A percentile compares a stretch with the other conserved stretches of the same genome.
phyloP scores from a whole-genome alignment of 2,329 filamentous ascomycete genomes.

The Madurella fahalii region DNA sequence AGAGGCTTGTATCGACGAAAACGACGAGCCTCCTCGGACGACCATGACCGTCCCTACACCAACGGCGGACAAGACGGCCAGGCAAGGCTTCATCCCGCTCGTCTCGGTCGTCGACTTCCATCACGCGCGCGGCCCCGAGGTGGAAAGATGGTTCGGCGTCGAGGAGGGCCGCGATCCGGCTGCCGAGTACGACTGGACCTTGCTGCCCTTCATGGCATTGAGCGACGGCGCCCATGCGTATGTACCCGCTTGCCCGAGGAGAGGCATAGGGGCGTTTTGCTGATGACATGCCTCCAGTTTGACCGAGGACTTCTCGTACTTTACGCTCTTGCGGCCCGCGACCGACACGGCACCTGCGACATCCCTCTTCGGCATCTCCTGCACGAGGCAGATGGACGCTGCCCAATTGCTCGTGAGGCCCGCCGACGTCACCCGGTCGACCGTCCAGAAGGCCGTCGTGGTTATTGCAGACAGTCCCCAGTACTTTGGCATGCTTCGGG shows the following conservation, averaged over 20 bases:
- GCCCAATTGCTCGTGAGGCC: constrained; percentile 72
- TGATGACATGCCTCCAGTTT: constrained; percentile 47
- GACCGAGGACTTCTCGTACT: constrained; percentile 97
- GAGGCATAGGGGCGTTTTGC: not conserved
- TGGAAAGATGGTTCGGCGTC: constrained; percentile 84
- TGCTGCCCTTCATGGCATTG: constrained; percentile 91
- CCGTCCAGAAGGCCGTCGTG: constrained; percentile 96
- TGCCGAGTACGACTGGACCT: constrained; percentile 78
- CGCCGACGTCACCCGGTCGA: constrained; percentile 89
- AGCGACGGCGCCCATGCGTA: constrained; percentile 94
- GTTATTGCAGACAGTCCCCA: constrained; percentile 90
- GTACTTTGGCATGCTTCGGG: constrained; percentile 83
- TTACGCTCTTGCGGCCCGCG: constrained; percentile 73
- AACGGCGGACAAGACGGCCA: not conserved
- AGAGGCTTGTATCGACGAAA: not conserved
- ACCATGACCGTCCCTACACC: not conserved
- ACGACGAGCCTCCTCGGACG: not conserved
- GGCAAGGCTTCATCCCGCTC: constrained; percentile 56
- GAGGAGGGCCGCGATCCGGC: constrained; percentile 73
- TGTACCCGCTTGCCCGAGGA: constrained; percentile 35
- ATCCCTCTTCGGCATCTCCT: constrained; percentile 93
- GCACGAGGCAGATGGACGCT: constrained; percentile 85
- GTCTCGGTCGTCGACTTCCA: constrained; percentile 81
- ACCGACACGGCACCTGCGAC: constrained; percentile 56
- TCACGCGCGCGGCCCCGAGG: constrained; percentile 83